phyloP scores from a whole-genome alignment of 2,329 filamentous ascomycete species.

The Aspergillus amoenus region DNA sequence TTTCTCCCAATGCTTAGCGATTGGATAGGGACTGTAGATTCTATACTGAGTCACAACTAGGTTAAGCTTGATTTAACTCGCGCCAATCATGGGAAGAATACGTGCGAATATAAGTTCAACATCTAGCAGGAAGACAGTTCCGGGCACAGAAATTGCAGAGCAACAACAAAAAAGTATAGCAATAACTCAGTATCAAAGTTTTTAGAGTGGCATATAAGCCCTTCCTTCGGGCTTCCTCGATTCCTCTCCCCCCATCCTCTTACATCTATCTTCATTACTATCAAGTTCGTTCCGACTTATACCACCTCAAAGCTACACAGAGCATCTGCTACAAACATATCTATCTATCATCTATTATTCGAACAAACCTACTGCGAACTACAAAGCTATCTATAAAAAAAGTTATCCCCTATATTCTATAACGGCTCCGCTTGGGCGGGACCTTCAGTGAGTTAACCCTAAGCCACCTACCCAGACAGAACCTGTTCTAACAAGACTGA shows the following conservation, averaged over 20 bases:
- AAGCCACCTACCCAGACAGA: too few species aligned
- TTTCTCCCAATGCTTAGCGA: too few species aligned
- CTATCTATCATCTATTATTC: not conserved
- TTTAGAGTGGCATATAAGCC: not conserved
- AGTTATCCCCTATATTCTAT: too few species aligned
- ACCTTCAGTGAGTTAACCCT: too few species aligned
- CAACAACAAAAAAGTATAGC: not conserved
- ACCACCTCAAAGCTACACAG: not conserved
- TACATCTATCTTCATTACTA: not conserved
- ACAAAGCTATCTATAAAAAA: not conserved
- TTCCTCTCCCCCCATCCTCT: not conserved
- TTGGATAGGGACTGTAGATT: too few species aligned
- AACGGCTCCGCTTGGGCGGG: too few species aligned
- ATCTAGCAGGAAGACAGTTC: not conserved
- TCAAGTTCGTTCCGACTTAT: not conserved
- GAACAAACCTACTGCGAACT: not conserved
- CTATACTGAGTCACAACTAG: too few species aligned
- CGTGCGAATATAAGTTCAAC: too few species aligned
- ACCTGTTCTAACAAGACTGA: too few species aligned
- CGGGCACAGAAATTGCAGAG: not conserved
- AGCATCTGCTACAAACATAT: not conserved
- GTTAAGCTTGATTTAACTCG: too few species aligned
- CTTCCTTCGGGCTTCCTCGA: not conserved
- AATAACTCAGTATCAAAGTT: not conserved
- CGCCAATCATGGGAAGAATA: too few species aligned